phyloP scores from a whole-genome alignment of 805 yeast species.

The Suhomyces tanzawaensis region DNA sequence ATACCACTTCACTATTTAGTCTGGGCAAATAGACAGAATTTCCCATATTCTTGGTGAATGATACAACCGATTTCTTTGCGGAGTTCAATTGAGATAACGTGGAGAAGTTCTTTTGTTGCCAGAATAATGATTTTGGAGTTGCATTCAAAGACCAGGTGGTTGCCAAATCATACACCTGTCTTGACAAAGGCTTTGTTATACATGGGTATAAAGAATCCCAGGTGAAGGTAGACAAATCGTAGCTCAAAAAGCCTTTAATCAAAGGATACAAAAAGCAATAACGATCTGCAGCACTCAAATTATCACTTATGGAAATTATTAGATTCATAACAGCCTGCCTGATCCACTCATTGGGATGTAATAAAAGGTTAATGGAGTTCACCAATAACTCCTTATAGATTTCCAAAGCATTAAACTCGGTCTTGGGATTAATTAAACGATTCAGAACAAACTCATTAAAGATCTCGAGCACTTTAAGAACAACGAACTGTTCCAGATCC shows the following conservation, averaged over 20 bases:
- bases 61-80: constrained; percentile 17
- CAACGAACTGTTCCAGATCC: constrained; percentile 82
- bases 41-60: constrained; percentile 35
- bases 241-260: constrained; percentile 69
- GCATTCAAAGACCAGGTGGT: constrained; percentile 71
- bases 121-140: constrained; percentile 64
- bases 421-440: constrained; percentile 31
- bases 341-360: constrained; percentile 89
- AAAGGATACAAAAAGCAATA: constrained; percentile 84
- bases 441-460: constrained; percentile 32
- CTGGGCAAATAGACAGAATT: constrained; percentile 33
- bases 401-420: constrained; percentile 37
- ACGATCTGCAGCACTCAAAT: constrained; percentile 70
- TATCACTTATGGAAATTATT: constrained; percentile 58
- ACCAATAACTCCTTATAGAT: constrained; percentile 36
- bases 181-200: constrained; percentile 63
- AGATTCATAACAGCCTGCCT: constrained; percentile 65
- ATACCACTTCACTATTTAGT: constrained; percentile 10
- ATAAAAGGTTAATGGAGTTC: constrained; percentile 49
- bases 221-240: constrained; percentile 68
- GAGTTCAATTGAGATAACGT: constrained; percentile 15
- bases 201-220: constrained; percentile 68
- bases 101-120: constrained; percentile 51
- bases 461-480: constrained; percentile 58
- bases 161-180: constrained; percentile 61